Conservation (phyloP, 2,329 filamentous ascomycete genomes). For the Phaeosphaeriaceae sp. region DNA sequence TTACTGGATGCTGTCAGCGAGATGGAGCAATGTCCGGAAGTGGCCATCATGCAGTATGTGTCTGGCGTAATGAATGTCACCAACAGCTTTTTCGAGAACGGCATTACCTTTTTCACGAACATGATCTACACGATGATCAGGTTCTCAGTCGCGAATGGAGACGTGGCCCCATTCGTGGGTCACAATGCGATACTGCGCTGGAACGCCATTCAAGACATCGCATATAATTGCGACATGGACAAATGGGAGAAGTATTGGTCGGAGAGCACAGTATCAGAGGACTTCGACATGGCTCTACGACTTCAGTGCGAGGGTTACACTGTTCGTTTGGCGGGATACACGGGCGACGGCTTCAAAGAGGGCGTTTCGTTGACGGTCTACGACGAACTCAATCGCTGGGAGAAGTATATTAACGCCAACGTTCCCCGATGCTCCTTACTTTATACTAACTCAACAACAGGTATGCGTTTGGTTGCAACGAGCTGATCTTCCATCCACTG, state of each 20-base stretch:
- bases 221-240: constrained; percentile 48
- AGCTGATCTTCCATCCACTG: constrained; percentile 73
- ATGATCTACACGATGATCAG: constrained; percentile 77
- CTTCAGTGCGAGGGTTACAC: constrained; percentile 73
- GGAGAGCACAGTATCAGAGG: constrained; percentile 77
- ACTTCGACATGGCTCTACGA: constrained; percentile 77
- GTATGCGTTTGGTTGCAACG: constrained; percentile 73
- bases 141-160: constrained; percentile 73
- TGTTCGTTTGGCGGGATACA: constrained; percentile 73
- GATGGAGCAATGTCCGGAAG: constrained; percentile 80
- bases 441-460: constrained; percentile 15
- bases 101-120: constrained; percentile 80
- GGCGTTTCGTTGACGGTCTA: constrained; percentile 77
- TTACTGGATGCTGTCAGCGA: constrained; percentile 80
- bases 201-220: constrained; percentile 67
- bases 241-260: constrained; percentile 74
- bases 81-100: constrained; percentile 75
- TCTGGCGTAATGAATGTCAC: constrained; percentile 76
- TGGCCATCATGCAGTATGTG: constrained; percentile 78
- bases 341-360: constrained; percentile 74
- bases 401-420: constrained; percentile 56
- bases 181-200: constrained; percentile 80
- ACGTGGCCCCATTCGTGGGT: constrained; percentile 77
- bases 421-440: not conserved
- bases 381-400: constrained; percentile 74